Conservation (phyloP, 495 filamentous ascomycete genomes). For the Friedmanniomyces simplex region DNA sequence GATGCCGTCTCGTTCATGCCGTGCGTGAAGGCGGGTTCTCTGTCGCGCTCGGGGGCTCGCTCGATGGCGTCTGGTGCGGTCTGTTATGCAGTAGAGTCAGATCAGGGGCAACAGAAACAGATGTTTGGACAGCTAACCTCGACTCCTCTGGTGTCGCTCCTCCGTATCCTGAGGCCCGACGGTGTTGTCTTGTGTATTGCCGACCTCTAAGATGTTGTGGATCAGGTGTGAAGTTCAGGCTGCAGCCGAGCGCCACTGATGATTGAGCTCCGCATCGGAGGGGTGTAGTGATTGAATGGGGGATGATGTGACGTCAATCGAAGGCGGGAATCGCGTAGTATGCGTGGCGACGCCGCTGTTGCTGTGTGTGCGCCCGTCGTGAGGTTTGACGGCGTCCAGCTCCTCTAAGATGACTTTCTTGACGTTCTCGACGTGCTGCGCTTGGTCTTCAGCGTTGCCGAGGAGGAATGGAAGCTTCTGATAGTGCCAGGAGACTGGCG, state of each 20-base stretch:
- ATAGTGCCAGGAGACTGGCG: not conserved
- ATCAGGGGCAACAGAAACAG: too few species aligned
- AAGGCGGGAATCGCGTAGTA: not conserved
- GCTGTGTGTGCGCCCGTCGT: not conserved
- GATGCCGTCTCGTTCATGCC: too few species aligned
- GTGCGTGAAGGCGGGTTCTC: too few species aligned
- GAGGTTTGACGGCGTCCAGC: not conserved
- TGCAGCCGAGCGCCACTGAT: not conserved
- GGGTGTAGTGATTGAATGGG: not conserved
- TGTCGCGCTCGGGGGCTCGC: too few species aligned
- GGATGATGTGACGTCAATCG: not conserved
- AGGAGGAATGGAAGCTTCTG: not conserved
- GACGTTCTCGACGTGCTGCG: not conserved
- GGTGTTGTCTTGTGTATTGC: too few species aligned
- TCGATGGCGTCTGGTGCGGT: too few species aligned
- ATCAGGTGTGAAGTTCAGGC: too few species aligned
- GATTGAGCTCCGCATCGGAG: not conserved
- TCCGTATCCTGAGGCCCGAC: too few species aligned
- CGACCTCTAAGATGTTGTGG: too few species aligned
- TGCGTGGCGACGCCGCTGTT: not conserved
- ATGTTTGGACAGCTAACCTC: too few species aligned
- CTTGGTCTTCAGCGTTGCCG: not conserved
- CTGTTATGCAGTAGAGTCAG: too few species aligned
- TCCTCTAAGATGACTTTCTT: not conserved
- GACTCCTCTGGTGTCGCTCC: too few species aligned